Evolutionary conservation across 2,329 filamentous ascomycete genomes (phyloP).

Genomic region (Botrytis cinerea): DNA sequence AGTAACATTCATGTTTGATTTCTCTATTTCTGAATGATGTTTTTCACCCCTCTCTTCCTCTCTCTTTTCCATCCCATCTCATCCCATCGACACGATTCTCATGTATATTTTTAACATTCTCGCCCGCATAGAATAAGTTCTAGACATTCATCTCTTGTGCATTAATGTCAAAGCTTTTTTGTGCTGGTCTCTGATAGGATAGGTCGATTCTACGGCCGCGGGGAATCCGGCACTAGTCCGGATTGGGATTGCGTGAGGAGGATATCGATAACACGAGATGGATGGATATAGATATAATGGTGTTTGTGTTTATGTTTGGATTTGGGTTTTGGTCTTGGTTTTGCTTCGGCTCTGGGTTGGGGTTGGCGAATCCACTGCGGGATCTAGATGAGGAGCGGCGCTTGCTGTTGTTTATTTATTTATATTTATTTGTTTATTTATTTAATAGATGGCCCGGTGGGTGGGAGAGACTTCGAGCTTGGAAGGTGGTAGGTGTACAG

Average conservation of each 20-base stretch:
- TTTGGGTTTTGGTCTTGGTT: background rate
- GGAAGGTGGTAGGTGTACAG: background rate
- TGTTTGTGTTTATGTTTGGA: background rate
- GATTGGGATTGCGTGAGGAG: background rate
- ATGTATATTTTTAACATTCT: background rate
- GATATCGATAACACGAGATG: background rate
- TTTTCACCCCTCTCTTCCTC: background rate
- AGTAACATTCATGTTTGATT: background rate
- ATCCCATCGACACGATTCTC: background rate
- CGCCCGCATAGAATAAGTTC: background rate
- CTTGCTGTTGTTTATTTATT: background rate
- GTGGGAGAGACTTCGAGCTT: background rate
- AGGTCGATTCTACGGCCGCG: background rate
- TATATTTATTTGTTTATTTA: background rate
- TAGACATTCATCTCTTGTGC: background rate
- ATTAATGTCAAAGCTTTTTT: background rate
- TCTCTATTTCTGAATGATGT: background rate
- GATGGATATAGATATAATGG: background rate
- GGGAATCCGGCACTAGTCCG: background rate
- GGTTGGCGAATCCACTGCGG: background rate
- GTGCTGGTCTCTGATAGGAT: background rate
- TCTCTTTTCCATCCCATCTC: background rate
- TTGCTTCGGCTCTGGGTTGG: background rate
- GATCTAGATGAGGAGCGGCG: background rate
- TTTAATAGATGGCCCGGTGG: background rate